Percentiles rank a stretch among this genome's conserved stretches.
phyloP scores from a whole-genome alignment of 495 filamentous ascomycete genomes.

The Collariella sp. region DNA sequence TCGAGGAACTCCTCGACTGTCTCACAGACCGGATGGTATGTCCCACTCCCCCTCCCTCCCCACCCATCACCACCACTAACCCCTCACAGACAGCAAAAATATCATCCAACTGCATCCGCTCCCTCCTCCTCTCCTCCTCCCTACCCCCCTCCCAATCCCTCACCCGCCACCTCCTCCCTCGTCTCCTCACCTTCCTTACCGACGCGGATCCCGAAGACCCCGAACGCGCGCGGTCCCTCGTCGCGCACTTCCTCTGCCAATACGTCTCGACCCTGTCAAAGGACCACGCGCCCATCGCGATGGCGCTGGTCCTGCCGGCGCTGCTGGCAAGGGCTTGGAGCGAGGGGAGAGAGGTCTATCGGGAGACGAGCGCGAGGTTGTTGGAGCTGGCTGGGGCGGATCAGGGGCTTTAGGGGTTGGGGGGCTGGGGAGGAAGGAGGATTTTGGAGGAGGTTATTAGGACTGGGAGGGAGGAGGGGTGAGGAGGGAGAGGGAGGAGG shows the following conservation, averaged over 20 bases:
- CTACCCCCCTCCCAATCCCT: conserved; percentile 57
- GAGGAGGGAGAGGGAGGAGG: conserved; percentile 21
- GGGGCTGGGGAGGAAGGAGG: conserved; percentile 60
- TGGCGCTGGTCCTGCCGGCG: conserved; percentile 68
- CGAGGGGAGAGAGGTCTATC: conserved; percentile 46
- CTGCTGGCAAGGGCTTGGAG: conserved; percentile 62
- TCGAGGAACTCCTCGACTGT: conserved; percentile 75
- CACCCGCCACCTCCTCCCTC: conserved; percentile 63
- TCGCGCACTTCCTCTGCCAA: conserved; percentile 63
- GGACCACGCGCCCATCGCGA: conserved; percentile 48
- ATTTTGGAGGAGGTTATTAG: conserved; percentile 79
- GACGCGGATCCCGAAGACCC: conserved; percentile 60
- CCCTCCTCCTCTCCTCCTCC: conserved; percentile 60
- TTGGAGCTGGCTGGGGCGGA: conserved; percentile 74
- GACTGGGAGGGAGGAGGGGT: conserved; percentile 37
- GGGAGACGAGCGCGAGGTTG: conserved; percentile 65
- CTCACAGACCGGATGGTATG: conserved; percentile 64
- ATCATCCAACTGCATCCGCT: conserved; percentile 77
- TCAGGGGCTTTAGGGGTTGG: conserved; percentile 71
- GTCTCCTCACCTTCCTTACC: conserved; percentile 64
- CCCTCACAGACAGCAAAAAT: conserved; percentile 65
- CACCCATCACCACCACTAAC: background rate
- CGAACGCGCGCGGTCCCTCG: conserved; percentile 57
- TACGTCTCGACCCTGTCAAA: conserved; percentile 50
- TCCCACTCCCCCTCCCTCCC: background rate